Percentiles rank a stretch among this genome's conserved stretches.
Conservation (phyloP, 1,139 yeast genomes). For the Yamadazyma membranifaciens region DNA sequence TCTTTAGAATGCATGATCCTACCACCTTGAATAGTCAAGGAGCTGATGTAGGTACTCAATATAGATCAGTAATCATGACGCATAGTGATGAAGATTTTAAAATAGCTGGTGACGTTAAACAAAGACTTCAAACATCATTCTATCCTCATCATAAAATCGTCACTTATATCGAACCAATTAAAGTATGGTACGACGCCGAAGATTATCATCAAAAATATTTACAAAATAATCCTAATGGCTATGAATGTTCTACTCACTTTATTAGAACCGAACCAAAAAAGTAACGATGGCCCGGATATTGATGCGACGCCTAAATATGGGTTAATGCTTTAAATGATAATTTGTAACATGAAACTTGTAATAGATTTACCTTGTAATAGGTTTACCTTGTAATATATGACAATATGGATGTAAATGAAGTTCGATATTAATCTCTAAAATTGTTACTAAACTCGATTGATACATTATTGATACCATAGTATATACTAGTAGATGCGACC, state of each 20-base stretch:
- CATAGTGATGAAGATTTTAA: conserved; percentile 46
- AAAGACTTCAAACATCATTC: conserved; percentile 37
- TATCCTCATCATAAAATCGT: conserved; percentile 45
- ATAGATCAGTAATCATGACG: conserved; percentile 73
- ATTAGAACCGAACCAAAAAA: conserved; percentile 45
- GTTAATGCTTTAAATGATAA: background rate
- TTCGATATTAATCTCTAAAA: too few species aligned
- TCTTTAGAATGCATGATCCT: conserved; percentile 86
- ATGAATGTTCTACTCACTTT: conserved; percentile 87
- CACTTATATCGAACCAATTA: conserved; percentile 68
- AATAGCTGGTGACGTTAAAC: conserved; percentile 27
- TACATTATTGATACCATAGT: too few species aligned
- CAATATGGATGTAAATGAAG: too few species aligned
- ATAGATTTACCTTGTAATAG: too few species aligned
- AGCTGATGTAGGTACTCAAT: conserved; percentile 80
- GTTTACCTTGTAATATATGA: too few species aligned
- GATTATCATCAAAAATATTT: conserved; percentile 87
- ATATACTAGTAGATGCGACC: background rate
- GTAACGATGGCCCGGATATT: conserved; percentile 2
- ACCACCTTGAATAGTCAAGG: conserved; percentile 66
- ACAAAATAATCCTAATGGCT: conserved; percentile 76
- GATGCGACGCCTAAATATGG: background rate
- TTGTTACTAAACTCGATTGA: too few species aligned
- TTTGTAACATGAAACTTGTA: background rate
- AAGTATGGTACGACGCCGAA: conserved; percentile 86